Evolutionary conservation across 805 yeast species (phyloP).

Genomic region (Saccharomycopsis sp.): DNA sequence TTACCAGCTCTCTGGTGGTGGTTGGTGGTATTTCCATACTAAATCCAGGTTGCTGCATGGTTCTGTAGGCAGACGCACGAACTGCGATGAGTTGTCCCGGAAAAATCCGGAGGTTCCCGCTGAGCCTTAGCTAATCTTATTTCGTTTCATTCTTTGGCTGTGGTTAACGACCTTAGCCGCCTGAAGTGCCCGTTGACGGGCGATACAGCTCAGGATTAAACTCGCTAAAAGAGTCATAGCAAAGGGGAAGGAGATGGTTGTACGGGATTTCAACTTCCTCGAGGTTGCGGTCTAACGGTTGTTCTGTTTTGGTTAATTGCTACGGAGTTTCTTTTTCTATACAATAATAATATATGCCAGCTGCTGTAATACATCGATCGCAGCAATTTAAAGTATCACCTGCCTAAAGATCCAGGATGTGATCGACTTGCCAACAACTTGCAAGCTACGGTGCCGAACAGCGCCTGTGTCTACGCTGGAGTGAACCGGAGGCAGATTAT

Average conservation of each 20-base stretch:
- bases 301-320: not conserved
- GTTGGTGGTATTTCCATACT: not conserved
- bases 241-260: not conserved
- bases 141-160: not conserved
- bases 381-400: too few relatives aligned
- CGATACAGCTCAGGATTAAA: not conserved
- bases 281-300: not conserved
- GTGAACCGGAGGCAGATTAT: not conserved
- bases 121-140: not conserved
- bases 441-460: too few relatives aligned
- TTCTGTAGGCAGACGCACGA: not conserved
- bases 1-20: not conserved
- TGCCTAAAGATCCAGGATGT: too few relatives aligned
- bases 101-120: not conserved
- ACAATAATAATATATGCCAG: too few relatives aligned
- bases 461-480: too few relatives aligned
- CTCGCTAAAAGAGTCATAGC: not conserved
- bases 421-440: too few relatives aligned
- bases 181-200: not conserved
- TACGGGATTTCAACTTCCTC: not conserved
- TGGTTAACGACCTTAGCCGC: not conserved
- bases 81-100: conserved; percentile 1
- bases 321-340: not conserved
- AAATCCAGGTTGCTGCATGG: not conserved
- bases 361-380: not conserved